A percentile compares a stretch with the other conserved stretches of the same genome.
Conservation (phyloP, 2,329 filamentous ascomycete species). For the Phyllosticta citrichinensis region DNA sequence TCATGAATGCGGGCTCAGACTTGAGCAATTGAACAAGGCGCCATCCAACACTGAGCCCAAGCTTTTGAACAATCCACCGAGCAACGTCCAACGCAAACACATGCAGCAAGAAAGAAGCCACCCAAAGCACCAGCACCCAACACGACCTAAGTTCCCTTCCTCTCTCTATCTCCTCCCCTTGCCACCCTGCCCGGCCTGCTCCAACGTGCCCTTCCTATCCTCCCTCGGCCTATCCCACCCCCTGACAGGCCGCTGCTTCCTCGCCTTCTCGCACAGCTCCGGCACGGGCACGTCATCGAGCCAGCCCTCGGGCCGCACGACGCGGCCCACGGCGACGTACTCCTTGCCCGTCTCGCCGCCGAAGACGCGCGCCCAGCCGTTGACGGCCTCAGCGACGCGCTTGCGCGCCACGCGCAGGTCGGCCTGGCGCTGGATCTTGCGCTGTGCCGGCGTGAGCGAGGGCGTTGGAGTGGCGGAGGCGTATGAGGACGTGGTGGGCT, state of each 20-base stretch:
- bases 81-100: not conserved
- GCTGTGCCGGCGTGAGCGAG: constrained; percentile 18
- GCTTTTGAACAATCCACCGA: not conserved
- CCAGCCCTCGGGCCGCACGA: constrained; percentile 54
- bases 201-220: constrained; percentile 17
- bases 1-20: not conserved
- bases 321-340: constrained; percentile 70
- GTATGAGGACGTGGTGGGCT: not conserved
- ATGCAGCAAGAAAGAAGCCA: not conserved
- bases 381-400: constrained; percentile 56
- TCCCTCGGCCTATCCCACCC: constrained; percentile 30
- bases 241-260: constrained; percentile 52
- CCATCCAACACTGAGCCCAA: not conserved
- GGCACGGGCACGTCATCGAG: constrained; percentile 48
- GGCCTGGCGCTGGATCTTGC: constrained; percentile 45
- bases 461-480: not conserved
- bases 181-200: constrained; percentile 14
- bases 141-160: not conserved
- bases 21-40: not conserved
- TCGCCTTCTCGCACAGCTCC: constrained; percentile 61
- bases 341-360: constrained; percentile 56
- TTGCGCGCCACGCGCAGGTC: constrained; percentile 57
- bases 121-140: not conserved
- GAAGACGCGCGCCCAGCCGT: constrained; percentile 81
- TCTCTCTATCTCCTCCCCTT: not conserved